These are phyloP conservation scores for Leucocoprinus birnbaumii DNA, from an alignment of 768 basidiomycete species.

Conservation along the genomic window DNA sequence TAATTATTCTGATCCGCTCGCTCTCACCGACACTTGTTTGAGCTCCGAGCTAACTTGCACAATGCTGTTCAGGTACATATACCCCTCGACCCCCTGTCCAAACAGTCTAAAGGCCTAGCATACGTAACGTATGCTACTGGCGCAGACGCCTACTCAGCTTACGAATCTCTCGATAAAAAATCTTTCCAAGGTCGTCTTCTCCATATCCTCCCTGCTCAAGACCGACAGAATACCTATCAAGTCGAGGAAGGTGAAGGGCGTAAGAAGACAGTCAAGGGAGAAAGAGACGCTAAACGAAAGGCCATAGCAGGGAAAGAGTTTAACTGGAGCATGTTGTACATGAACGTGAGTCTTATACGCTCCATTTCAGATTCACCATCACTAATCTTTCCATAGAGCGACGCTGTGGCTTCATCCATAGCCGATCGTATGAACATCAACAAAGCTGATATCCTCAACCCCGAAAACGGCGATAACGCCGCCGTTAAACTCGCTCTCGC, in stretches of 20 bases:
- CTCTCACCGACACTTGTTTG: neutral
- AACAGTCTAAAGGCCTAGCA: slow-evolving; percentile 48
- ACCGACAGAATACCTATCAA: slow-evolving; percentile 49
- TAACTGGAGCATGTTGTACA: slow-evolving; percentile 93
- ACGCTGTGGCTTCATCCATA: slow-evolving; percentile 89
- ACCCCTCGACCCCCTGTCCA: slow-evolving; percentile 41
- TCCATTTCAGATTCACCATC: slow-evolving; percentile 9
- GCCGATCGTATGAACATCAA: slow-evolving; percentile 85
- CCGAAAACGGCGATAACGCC: slow-evolving; percentile 68
- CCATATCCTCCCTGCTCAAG: slow-evolving; percentile 85
- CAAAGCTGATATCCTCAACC: slow-evolving; percentile 87
- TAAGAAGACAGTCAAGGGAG: slow-evolving; percentile 56
- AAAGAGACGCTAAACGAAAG: slow-evolving; percentile 62
- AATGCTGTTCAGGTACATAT: slow-evolving; percentile 41
- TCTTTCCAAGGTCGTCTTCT: slow-evolving; percentile 91
- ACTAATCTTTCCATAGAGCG: slow-evolving; percentile 58
- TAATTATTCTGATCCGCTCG: slow-evolving; percentile 12
- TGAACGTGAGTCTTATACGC: slow-evolving; percentile 81
- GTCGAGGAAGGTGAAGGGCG: slow-evolving; percentile 39
- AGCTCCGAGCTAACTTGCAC: slow-evolving; percentile 1
- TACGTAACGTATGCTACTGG: slow-evolving; percentile 45
- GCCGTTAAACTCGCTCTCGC: slow-evolving; percentile 96
- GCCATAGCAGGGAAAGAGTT: slow-evolving; percentile 73
- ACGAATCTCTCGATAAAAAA: slow-evolving; percentile 72
- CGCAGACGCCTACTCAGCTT: slow-evolving; percentile 58